Conservation (phyloP, 2,329 filamentous ascomycete genomes). For the Aspergillus proliferans region DNA sequence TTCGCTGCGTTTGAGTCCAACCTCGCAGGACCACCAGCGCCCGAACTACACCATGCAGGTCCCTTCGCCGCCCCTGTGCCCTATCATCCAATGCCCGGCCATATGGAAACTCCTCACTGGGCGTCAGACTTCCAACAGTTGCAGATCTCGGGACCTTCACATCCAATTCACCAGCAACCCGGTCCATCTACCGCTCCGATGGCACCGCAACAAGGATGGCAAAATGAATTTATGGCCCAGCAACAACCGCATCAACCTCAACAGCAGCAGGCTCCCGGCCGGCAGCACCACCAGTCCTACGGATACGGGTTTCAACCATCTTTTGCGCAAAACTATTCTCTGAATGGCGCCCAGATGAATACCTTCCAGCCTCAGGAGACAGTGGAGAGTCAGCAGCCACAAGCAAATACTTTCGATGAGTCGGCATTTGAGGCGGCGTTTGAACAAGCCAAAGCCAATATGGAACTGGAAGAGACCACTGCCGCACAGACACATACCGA, state of each 20-base stretch:
- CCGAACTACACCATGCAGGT: conserved; percentile 33
- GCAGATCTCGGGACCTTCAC: conserved; percentile 32
- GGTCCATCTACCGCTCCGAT: conserved; percentile 35
- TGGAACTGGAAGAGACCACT: conserved; percentile 23
- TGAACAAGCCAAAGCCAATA: conserved; percentile 34
- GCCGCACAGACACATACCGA: conserved; percentile 10
- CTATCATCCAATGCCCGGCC: conserved; percentile 19
- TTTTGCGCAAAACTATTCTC: conserved; percentile 21
- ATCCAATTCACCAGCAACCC: conserved; percentile 45
- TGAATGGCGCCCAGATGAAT: conserved; percentile 17
- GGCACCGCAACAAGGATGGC: conserved; percentile 46
- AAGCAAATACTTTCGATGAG: conserved; percentile 35
- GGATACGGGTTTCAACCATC: conserved; percentile 22
- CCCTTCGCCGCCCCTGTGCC: conserved; percentile 20
- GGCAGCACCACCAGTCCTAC: conserved; percentile 15
- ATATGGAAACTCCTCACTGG: conserved; percentile 30
- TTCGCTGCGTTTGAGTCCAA: conserved; percentile 61
- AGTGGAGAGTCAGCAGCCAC: conserved; percentile 15
- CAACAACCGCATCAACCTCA: conserved; percentile 6
- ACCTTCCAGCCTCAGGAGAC: conserved; percentile 20
- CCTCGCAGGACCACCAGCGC: conserved; percentile 24
- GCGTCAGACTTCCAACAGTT: conserved; percentile 43
- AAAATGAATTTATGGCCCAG: conserved; percentile 52
- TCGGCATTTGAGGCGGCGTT: conserved; percentile 43
- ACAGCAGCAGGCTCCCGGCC: conserved; percentile 15